phyloP scores from a whole-genome alignment of 768 basidiomycete species.

The Pleurotus salmoneostramineus region DNA sequence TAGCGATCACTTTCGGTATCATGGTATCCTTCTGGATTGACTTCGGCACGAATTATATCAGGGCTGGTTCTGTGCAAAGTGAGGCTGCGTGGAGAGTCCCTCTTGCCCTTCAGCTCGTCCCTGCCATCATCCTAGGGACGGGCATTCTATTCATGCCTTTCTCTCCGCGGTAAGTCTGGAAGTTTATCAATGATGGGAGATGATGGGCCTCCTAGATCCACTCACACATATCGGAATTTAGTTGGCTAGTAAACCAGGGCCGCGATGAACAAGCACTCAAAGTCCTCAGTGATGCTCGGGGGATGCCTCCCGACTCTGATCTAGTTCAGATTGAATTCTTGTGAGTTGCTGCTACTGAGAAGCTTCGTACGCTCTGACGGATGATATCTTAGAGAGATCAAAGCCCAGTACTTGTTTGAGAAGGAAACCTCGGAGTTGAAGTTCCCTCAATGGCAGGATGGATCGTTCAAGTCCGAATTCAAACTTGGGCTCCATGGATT shows the following conservation, averaged over 20 bases:
- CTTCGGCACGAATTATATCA: slow-evolving; percentile 66
- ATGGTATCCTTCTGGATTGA: slow-evolving; percentile 61
- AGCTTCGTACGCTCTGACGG: not conserved
- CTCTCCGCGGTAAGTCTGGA: slow-evolving; percentile 53
- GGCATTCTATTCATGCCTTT: slow-evolving; percentile 80
- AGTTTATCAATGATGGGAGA: not conserved
- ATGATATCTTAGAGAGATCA: slow-evolving; percentile 50
- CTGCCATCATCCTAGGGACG: slow-evolving; percentile 64
- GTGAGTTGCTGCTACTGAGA: too few relatives aligned
- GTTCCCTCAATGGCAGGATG: slow-evolving; percentile 66
- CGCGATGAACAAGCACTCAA: slow-evolving; percentile 70
- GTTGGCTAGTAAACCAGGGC: slow-evolving; percentile 77
- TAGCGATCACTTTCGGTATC: slow-evolving; percentile 80
- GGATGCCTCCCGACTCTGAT: slow-evolving; percentile 51
- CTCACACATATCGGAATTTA: slow-evolving; percentile 13
- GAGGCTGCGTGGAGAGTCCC: slow-evolving; percentile 78
- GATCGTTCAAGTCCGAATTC: slow-evolving; percentile 49
- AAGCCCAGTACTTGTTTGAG: slow-evolving; percentile 72
- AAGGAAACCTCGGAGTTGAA: slow-evolving; percentile 52
- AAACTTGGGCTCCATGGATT: slow-evolving; percentile 61
- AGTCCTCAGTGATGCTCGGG: slow-evolving; percentile 59
- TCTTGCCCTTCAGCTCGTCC: slow-evolving; percentile 68
- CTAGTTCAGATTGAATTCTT: slow-evolving; percentile 73
- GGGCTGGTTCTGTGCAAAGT: slow-evolving; percentile 49
- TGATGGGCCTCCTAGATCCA: not conserved